A percentile compares a stretch with the other conserved stretches of the same genome.
These are phyloP conservation scores for Trypanosoma platydactyli DNA, from an alignment of 208 protist species.

Conservation along the genomic window DNA sequence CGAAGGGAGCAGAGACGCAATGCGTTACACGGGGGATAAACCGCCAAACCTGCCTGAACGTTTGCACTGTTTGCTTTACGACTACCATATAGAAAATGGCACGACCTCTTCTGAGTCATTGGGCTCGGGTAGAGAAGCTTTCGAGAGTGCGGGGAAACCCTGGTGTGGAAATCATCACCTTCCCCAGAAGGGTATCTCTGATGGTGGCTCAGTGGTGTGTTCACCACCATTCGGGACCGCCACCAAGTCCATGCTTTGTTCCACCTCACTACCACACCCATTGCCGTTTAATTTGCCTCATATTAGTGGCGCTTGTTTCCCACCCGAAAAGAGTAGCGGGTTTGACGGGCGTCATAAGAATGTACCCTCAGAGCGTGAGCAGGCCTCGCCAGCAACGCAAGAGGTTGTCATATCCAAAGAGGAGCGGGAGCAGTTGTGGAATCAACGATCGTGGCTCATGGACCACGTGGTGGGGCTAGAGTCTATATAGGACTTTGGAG, in stretches of 20 bases:
- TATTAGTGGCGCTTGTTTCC: too few species aligned
- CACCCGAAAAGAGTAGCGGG: not conserved
- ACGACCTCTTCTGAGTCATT: not conserved
- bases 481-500: conserved; percentile 1
- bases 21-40: not conserved
- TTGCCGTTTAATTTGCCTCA: too few species aligned
- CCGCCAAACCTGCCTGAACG: too few species aligned
- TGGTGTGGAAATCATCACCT: too few species aligned
- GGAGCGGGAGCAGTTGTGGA: conserved; percentile 18
- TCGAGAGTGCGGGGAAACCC: too few species aligned
- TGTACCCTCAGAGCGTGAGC: not conserved
- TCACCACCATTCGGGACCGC: not conserved
- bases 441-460: conserved; percentile 13
- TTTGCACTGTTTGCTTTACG: too few species aligned
- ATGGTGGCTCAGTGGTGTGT: too few species aligned
- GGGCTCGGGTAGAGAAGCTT: too few species aligned
- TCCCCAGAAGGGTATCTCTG: too few species aligned
- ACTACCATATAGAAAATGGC: not conserved
- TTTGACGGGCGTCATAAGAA: not conserved
- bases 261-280: not conserved
- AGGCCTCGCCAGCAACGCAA: not conserved
- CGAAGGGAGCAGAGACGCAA: not conserved
- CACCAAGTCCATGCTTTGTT: not conserved
- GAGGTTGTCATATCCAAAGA: conserved; percentile 18
- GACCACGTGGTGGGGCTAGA: conserved; percentile 18